Percentiles rank a stretch among this genome's conserved stretches.
Conservation (phyloP, 2,329 filamentous ascomycete genomes). For the Trichoderma harzianum region DNA sequence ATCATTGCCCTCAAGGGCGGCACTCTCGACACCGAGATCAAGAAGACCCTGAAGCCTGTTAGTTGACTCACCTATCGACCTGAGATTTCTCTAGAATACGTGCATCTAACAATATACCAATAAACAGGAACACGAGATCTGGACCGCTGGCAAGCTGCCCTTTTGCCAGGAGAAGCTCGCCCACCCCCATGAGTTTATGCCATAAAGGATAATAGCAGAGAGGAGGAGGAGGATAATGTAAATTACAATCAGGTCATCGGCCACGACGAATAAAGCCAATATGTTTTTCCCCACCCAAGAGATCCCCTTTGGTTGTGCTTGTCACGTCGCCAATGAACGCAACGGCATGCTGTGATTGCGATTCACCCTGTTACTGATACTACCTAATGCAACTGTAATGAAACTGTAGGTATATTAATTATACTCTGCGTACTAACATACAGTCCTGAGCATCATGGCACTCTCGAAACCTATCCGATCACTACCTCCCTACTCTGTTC, state of each 20-base stretch:
- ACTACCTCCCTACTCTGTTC: not conserved
- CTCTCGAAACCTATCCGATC: not conserved
- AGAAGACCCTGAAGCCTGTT: slow-evolving; percentile 65
- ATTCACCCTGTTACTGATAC: not conserved
- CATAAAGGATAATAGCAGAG: slow-evolving; percentile 41
- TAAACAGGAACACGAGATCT: slow-evolving; percentile 65
- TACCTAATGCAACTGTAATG: not conserved
- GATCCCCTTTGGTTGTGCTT: not conserved
- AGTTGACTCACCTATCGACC: slow-evolving; percentile 25
- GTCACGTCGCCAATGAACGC: not conserved
- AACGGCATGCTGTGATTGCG: not conserved
- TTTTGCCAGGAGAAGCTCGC: slow-evolving; percentile 65
- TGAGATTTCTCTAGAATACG: too few relatives aligned
- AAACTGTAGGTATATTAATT: slow-evolving; percentile 1
- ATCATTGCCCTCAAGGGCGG: slow-evolving; percentile 69
- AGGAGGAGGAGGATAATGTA: not conserved
- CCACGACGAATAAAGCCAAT: not conserved
- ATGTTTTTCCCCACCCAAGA: not conserved
- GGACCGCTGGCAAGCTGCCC: slow-evolving; percentile 65
- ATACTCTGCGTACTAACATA: not conserved
- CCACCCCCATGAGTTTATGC: slow-evolving; percentile 63
- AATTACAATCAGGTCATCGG: not conserved
- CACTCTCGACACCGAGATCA: slow-evolving; percentile 59
- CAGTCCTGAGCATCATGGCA: not conserved
- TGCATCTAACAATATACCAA: slow-evolving; percentile 8